These are phyloP conservation scores for Aureobasidium sp. DNA, from an alignment of 2,329 filamentous ascomycete genomes.

Conservation along the genomic window DNA sequence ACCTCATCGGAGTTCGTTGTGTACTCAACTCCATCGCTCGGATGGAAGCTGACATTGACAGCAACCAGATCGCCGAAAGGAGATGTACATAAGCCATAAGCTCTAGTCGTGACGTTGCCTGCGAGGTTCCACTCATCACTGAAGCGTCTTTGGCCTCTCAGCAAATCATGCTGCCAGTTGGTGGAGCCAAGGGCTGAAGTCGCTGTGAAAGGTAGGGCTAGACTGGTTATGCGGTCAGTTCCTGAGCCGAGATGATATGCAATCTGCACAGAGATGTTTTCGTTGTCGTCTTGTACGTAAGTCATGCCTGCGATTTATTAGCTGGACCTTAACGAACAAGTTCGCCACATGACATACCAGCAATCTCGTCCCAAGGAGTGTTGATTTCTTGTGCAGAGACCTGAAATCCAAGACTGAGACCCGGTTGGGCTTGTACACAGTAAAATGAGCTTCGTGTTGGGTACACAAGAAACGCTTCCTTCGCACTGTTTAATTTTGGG, in stretches of 20 bases:
- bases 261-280: conserved; percentile 28
- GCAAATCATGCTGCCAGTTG: conserved; percentile 37
- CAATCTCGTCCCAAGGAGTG: conserved; percentile 36
- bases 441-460: conserved; percentile 5
- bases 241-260: conserved; percentile 32
- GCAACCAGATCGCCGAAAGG: conserved; percentile 44
- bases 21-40: conserved; percentile 53
- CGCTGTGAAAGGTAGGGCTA: conserved; percentile 23
- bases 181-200: conserved; percentile 18
- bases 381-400: conserved; percentile 30
- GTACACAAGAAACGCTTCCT: conserved; percentile 4
- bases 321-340: neutral
- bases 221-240: conserved; percentile 26
- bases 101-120: conserved; percentile 42
- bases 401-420: neutral
- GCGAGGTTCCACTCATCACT: conserved; percentile 45
- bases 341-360: conserved; percentile 22
- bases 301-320: conserved; percentile 26
- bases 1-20: conserved; percentile 40
- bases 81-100: conserved; percentile 47
- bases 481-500: conserved; percentile 8
- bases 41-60: conserved; percentile 47
- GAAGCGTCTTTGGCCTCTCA: conserved; percentile 35
- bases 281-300: conserved; percentile 19
- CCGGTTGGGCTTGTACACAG: conserved; percentile 4